Conservation (phyloP, 257 asterid species). For the Penstemon newberryi region DNA sequence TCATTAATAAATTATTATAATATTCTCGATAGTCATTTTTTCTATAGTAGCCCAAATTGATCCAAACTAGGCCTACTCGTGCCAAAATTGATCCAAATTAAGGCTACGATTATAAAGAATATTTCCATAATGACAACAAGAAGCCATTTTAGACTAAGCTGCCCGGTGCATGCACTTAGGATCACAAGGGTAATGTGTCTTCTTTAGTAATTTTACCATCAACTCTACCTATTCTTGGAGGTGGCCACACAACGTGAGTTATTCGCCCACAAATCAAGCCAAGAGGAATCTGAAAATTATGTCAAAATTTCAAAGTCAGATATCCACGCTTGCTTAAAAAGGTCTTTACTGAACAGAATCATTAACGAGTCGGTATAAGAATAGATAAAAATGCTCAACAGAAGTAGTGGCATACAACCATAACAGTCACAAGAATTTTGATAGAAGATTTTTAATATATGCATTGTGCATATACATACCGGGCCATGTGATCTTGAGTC, state of each 20-base stretch:
- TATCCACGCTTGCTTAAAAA: not conserved
- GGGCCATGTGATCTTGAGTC: constrained; percentile 87
- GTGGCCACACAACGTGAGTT: constrained; percentile 86
- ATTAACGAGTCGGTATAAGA: not conserved
- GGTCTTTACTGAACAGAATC: not conserved
- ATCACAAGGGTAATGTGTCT: constrained; percentile 28
- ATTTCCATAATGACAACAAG: constrained; percentile 7
- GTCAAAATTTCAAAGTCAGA: constrained; percentile 11
- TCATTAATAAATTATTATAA: too few species aligned
- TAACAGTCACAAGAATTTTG: not conserved
- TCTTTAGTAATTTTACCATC: constrained; percentile 30
- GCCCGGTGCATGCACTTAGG: constrained; percentile 30
- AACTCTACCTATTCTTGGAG: constrained; percentile 70
- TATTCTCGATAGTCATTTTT: too few species aligned
- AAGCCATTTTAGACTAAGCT: not conserved
- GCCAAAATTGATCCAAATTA: too few species aligned
- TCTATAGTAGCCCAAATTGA: too few species aligned
- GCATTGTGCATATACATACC: constrained; percentile 37
- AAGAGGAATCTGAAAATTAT: constrained; percentile 64
- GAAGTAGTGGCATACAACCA: not conserved
- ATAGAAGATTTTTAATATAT: not conserved
- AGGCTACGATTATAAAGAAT: not conserved
- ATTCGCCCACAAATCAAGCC: constrained; percentile 87
- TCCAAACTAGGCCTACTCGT: too few species aligned
- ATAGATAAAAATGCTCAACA: not conserved